Evolutionary conservation across 1,284 basidiomycete genomes (phyloP).

Genomic region (Phenoliferia sp.): DNA sequence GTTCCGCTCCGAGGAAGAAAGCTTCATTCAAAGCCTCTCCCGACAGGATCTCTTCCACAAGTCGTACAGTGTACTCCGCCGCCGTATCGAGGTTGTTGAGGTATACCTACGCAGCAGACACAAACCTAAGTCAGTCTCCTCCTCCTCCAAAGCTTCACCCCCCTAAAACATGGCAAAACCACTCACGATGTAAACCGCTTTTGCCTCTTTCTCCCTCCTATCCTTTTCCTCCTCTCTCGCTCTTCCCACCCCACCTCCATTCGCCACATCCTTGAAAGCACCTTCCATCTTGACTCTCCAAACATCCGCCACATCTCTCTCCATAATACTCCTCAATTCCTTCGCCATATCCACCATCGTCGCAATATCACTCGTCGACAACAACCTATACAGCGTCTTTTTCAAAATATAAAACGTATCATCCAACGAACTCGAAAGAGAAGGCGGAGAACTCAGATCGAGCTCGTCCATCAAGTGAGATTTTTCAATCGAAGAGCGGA

Average conservation of each 20-base stretch:
- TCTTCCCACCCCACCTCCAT: constrained; percentile 42
- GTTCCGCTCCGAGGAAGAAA: constrained; percentile 59
- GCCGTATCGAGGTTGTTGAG: constrained; percentile 87
- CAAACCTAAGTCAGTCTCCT: neutral
- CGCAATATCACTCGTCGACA: constrained; percentile 58
- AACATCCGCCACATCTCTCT: constrained; percentile 70
- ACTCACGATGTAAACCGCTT: constrained; percentile 72
- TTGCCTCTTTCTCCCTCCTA: constrained; percentile 69
- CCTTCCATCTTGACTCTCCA: constrained; percentile 79
- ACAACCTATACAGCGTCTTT: constrained; percentile 64
- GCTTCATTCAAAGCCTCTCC: constrained; percentile 60
- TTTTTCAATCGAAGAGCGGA: constrained; percentile 81
- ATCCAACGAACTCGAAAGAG: constrained; percentile 62
- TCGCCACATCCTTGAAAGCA: constrained; percentile 57
- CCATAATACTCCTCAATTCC: constrained; percentile 65
- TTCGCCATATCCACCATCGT: constrained; percentile 58
- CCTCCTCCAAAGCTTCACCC: no score
- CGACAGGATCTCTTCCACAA: constrained; percentile 63
- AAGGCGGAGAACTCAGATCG: constrained; percentile 57
- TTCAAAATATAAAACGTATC: constrained; percentile 93
- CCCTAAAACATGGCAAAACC: neutral
- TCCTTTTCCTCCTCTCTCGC: constrained; percentile 51
- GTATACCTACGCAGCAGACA: constrained; percentile 62
- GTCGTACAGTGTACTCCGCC: constrained; percentile 73
- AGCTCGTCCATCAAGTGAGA: constrained; percentile 60